A percentile compares a stretch with the other conserved stretches of the same genome.
Conservation (phyloP, 148 eudicot genomes). For the Vaccinium vitisidaea region DNA sequence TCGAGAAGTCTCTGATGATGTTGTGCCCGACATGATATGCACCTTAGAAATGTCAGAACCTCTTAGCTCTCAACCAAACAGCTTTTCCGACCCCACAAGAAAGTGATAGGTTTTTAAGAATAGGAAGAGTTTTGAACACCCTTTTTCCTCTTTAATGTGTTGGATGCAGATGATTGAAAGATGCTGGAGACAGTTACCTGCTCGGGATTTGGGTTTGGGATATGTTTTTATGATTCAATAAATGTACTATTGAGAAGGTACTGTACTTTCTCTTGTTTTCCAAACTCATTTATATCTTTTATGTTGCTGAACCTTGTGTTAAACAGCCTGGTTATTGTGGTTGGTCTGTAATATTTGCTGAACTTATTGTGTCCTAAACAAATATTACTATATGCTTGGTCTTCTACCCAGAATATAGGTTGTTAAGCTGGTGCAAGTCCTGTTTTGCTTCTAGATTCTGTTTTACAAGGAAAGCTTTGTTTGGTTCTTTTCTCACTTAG, state of each 20-base stretch:
- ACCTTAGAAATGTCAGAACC: background rate
- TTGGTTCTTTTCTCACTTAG: background rate
- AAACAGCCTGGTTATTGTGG: background rate
- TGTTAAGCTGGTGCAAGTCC: background rate
- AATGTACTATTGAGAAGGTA: constrained; percentile 9
- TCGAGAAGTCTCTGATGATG: background rate
- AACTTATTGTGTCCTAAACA: background rate
- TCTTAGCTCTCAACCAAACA: background rate
- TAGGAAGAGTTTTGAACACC: background rate
- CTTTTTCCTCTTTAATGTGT: background rate
- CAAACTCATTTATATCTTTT: background rate
- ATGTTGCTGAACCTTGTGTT: constrained; percentile 5
- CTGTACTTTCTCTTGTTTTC: background rate
- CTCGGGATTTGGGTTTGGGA: background rate
- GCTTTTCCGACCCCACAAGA: background rate
- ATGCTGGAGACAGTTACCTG: background rate
- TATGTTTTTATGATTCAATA: constrained; percentile 8
- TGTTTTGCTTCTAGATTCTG: constrained; percentile 8
- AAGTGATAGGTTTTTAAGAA: background rate
- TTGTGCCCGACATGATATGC: background rate
- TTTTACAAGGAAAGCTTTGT: background rate
- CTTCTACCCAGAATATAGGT: background rate
- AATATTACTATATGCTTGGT: background rate
- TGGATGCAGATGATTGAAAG: constrained; percentile 18
- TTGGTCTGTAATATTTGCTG: constrained; percentile 12